phyloP scores from a whole-genome alignment of 495 filamentous ascomycete genomes.

The Penicillium flavigenum region DNA sequence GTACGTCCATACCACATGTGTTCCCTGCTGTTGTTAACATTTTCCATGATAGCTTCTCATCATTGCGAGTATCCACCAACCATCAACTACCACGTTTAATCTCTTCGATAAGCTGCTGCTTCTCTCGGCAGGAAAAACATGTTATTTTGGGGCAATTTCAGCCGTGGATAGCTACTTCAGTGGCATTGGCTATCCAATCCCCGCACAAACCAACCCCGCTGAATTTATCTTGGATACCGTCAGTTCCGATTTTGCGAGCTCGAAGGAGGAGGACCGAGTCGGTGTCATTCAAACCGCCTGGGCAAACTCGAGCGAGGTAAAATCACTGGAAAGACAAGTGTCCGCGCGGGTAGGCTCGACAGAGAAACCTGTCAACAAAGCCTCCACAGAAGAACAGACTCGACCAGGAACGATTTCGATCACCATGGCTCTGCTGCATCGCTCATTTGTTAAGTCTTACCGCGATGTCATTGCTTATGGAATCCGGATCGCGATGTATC shows the following conservation, averaged over 20 bases:
- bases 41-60: conserved; percentile 54
- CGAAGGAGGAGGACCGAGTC: conserved; percentile 40
- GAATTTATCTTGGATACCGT: conserved; percentile 73
- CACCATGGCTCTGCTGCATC: conserved; percentile 59
- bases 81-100: conserved; percentile 70
- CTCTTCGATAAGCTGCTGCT: conserved; percentile 78
- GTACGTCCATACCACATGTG: conserved; percentile 35
- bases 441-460: conserved; percentile 75
- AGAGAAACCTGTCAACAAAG: conserved; percentile 18
- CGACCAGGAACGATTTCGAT: conserved; percentile 31
- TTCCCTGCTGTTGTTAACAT: conserved; percentile 3
- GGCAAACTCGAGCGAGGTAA: conserved; percentile 26
- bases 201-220: conserved; percentile 69
- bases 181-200: conserved; percentile 56
- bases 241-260: conserved; percentile 67
- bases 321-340: conserved; percentile 10
- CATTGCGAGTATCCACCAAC: conserved; percentile 80
- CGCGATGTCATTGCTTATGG: conserved; percentile 80
- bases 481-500: conserved; percentile 79
- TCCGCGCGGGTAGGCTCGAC: conserved; percentile 11
- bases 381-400: conserved; percentile 23
- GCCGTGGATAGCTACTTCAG: conserved; percentile 58
- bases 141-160: conserved; percentile 64
- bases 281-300: conserved; percentile 32
- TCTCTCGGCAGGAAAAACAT: conserved; percentile 64